phyloP scores from a whole-genome alignment of 31 red algal genomes.

The Odonthalia washingtoniensis region DNA sequence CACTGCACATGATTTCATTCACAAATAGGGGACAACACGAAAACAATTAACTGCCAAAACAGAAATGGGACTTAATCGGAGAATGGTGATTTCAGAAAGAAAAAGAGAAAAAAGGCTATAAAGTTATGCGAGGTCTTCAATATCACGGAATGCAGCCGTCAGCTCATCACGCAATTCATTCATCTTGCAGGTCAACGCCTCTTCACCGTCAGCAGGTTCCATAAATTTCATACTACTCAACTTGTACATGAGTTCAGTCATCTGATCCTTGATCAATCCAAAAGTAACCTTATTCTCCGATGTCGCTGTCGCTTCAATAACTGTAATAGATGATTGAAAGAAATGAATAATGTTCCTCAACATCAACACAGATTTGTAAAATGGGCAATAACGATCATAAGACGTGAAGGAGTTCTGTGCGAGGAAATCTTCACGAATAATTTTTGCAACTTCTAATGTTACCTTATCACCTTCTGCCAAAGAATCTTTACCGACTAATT shows the following conservation, averaged over 20 bases:
- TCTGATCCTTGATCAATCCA: slow-evolving; percentile 86
- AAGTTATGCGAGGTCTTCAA: slow-evolving; percentile 93
- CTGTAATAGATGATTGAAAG: slow-evolving; percentile 80
- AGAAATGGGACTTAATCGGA: too few species aligned
- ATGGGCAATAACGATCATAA: slow-evolving; percentile 97
- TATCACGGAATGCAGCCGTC: slow-evolving; percentile 88
- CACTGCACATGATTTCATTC: too few species aligned
- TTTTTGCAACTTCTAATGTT: slow-evolving; percentile 93
- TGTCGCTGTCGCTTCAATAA: slow-evolving; percentile 71
- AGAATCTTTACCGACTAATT: slow-evolving; percentile 97
- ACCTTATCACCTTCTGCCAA: slow-evolving; percentile 98
- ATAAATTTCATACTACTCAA: slow-evolving; percentile 97
- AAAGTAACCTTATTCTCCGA: slow-evolving; percentile 81
- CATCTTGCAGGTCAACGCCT: slow-evolving; percentile 61
- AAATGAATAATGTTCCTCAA: slow-evolving; percentile 96
- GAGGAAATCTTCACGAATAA: slow-evolving; percentile 98
- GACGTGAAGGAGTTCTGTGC: slow-evolving; percentile 98
- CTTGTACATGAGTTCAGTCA: slow-evolving; percentile 81
- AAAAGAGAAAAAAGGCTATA: too few species aligned
- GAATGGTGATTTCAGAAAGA: too few species aligned
- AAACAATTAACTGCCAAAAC: too few species aligned
- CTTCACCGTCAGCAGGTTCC: slow-evolving; percentile 87
- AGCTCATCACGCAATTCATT: slow-evolving; percentile 78
- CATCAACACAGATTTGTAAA: slow-evolving; percentile 97
- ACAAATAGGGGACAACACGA: too few species aligned